These are phyloP conservation scores for Vanrija humicola DNA, from an alignment of 1,284 basidiomycete species.

Conservation along the genomic window DNA sequence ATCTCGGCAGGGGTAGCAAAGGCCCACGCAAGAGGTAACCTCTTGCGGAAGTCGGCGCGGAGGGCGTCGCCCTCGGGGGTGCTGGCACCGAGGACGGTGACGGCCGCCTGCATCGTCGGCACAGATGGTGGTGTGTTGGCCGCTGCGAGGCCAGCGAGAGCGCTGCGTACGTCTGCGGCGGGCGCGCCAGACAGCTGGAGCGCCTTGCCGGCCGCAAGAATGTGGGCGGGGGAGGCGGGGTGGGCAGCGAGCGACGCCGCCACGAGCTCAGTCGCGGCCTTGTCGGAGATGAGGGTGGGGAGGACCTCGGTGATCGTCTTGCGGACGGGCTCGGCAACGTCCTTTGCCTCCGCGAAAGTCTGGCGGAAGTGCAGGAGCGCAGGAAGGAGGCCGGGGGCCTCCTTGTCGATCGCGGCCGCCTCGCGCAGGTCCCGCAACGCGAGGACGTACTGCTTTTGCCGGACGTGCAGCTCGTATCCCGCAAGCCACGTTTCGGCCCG, in stretches of 20 bases:
- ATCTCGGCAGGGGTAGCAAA: constrained; percentile 41
- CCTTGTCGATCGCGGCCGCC: constrained; percentile 58
- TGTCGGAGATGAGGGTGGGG: constrained; percentile 55
- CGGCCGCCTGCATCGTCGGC: constrained; percentile 57
- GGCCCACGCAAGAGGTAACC: constrained; percentile 45
- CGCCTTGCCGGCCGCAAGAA: constrained; percentile 62
- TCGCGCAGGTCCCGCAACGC: constrained; percentile 67
- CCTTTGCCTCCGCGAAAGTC: constrained; percentile 42
- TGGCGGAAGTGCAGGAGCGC: constrained; percentile 64
- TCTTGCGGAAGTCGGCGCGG: constrained; percentile 19
- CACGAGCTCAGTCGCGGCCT: constrained; percentile 58
- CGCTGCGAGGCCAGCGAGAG: constrained; percentile 60
- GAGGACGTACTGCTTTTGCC: constrained; percentile 75
- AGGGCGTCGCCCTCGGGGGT: constrained; percentile 55
- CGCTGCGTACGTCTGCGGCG: constrained; percentile 53
- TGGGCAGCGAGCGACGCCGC: constrained; percentile 64
- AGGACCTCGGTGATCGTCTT: constrained; percentile 48
- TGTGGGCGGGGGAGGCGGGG: constrained; percentile 53
- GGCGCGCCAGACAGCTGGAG: constrained; percentile 50
- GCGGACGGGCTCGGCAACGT: constrained; percentile 44
- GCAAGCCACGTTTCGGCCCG: constrained; percentile 69
- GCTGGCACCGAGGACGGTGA: constrained; percentile 56
- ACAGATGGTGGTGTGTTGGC: constrained; percentile 59
- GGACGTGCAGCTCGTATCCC: constrained; percentile 74
- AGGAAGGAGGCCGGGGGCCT: constrained; percentile 66